Conservation (phyloP, 768 basidiomycete species). For the Strobilomyces dryophilus region DNA sequence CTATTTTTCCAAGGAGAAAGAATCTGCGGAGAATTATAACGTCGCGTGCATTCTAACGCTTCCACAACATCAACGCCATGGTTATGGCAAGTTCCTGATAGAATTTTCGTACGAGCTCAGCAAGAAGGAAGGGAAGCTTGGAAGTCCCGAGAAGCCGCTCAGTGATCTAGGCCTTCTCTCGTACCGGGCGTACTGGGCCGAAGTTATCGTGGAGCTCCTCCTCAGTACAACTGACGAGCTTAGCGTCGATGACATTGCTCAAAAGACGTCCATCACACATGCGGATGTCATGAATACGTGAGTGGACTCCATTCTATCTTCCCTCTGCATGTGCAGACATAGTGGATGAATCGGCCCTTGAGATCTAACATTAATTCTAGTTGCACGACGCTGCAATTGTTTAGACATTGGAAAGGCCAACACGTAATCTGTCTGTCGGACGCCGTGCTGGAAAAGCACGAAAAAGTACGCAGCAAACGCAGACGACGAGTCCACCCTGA, state of each 20-base stretch:
- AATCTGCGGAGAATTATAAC: conserved; percentile 96
- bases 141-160: conserved; percentile 96
- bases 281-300: conserved; percentile 98
- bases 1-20: conserved; percentile 99
- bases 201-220: conserved; percentile 89
- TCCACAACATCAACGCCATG: conserved; percentile 95
- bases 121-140: conserved; percentile 93
- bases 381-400: conserved; percentile 89
- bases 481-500: conserved; percentile 76
- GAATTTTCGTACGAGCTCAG: conserved; percentile 98
- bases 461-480: conserved; percentile 76
- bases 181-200: conserved; percentile 97
- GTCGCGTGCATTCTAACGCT: conserved; percentile 98
- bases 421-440: conserved; percentile 93
- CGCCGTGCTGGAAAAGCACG: conserved; percentile 85
- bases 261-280: conserved; percentile 92
- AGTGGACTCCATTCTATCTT: conserved; percentile 33
- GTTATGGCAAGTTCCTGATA: conserved; percentile 93
- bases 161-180: conserved; percentile 89
- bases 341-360: background rate
- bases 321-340: background rate
- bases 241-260: conserved; percentile 95
- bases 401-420: conserved; percentile 94
- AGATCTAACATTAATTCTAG: conserved; percentile 39
- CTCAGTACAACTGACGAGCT: conserved; percentile 69